Evolutionary conservation across 2,329 filamentous ascomycete genomes (phyloP), one percentile per base, ranked within the genome.

Genomic region (Cadophora gregata): DNA sequence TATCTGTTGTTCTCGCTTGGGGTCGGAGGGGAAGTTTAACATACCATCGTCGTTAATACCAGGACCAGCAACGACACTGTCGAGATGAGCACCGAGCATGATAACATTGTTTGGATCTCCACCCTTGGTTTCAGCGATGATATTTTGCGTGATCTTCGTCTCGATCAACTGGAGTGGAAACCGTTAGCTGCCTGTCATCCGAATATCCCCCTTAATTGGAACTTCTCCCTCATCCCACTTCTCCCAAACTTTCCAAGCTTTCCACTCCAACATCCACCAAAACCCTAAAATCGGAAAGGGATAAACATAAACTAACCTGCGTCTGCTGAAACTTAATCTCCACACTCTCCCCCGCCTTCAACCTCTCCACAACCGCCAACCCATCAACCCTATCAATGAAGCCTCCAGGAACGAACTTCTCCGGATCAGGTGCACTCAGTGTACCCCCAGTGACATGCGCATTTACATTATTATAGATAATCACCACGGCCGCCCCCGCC

Each of bases 21-120:
- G n/a, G 42, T 5, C n/a, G 2, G 24, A 31, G n/a, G 24, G 10
- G 38, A 29, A 3, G 1, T 8, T 5, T 1, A 19, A 51, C 27
- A 3, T 25, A 59, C 87, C 88, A 72, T 90, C 84, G 75, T 90
- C 88, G 75, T 90, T 90, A 79, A 90, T 88, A 6, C 88, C 88
- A 0, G 88, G 87, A 0, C 88, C 88, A 3, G 81, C 83, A 31
- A 81, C 80, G 24, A 90, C 87, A 7, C 84, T 86, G 77, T 90
- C 88, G 21, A 83, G 84, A 77, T 90, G 88, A 2, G 83, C 86
- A 50, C 87, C 86, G 16, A 89, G 77, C 62, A 69, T 82, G 56
- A 90, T 80, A 38, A 85, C 80, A 73, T 89, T 87, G 69, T 86
- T 78, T 21, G 84, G 82, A 75, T 89, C 84, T 51, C 88, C 88